A percentile compares a stretch with the other conserved stretches of the same genome.
These are phyloP conservation scores for Coniochaeta ligniaria DNA, from an alignment of 2,329 filamentous ascomycete genomes.

Conservation along the genomic window DNA sequence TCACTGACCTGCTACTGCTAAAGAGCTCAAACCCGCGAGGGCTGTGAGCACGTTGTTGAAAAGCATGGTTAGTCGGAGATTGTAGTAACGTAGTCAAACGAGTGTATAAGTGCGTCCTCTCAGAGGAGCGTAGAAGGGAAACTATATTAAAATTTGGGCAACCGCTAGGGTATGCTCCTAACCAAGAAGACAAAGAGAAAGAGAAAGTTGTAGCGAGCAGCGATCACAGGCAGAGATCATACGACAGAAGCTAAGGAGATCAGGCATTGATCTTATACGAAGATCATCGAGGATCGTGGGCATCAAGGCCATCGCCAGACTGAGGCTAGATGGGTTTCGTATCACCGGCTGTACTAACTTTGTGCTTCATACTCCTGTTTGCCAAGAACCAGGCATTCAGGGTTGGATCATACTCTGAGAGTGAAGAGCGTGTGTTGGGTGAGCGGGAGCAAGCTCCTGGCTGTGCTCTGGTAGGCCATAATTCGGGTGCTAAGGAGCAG, in stretches of 20 bases:
- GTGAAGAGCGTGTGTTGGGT: background rate
- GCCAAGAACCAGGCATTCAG: background rate
- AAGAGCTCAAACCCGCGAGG: conserved; percentile 18
- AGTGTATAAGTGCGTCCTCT: background rate
- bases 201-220: conserved; percentile 1
- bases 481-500: background rate
- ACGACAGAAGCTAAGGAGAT: background rate
- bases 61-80: conserved; percentile 14
- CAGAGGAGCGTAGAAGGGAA: background rate
- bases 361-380: background rate
- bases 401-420: background rate
- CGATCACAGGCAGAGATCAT: background rate
- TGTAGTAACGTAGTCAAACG: background rate
- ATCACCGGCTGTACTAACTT: background rate
- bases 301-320: background rate
- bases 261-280: background rate
- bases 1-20: conserved; percentile 20
- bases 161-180: background rate
- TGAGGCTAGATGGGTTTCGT: background rate
- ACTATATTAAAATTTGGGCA: background rate
- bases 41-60: conserved; percentile 16
- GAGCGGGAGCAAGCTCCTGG: background rate
- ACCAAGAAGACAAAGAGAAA: background rate
- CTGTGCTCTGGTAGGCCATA: background rate
- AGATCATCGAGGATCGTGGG: background rate